Evolutionary conservation across 371 early-diverging fungal genomes (phyloP), one percentile per base, ranked within the genome.

Genomic region (Massospora cicadina): DNA sequence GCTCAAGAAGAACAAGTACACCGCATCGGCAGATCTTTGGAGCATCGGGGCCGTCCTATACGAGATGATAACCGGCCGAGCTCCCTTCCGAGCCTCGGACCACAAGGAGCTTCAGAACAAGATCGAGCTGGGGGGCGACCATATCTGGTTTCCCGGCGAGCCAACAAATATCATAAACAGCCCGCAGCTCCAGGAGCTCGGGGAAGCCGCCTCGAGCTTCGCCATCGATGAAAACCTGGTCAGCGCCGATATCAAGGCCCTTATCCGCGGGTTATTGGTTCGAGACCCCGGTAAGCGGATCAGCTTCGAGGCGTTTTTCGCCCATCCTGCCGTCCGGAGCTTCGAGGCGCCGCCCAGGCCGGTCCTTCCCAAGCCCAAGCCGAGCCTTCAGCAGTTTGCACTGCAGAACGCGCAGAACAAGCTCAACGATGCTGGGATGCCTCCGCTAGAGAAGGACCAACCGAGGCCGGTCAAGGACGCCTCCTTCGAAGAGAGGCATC

Each of bases 21-120:
- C 91, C 54, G 91, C 93, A 24, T 88, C 87, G 69, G 94, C 93
- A 0, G 98, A 98, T 72, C 71, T 98, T 27, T 98, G 98, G 98
- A 90, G 91, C 65, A 83, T 98, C 5, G 98, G 98, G 0, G 88
- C 93, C 5, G 91, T 98, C 1, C 70, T 93, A 0, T 96, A 90
- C 71, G 98, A 98, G 72, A 88, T 94, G 84, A 74, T 88, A 58
- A 81, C 87, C 0, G 93, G 98, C 0, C 77, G 81, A 57, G 91
- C 93, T 17, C 94, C 97, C 0, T 98, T 90, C 72, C 78, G 88
- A 55, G 98, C 97, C 0, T 82, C 80, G 57, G 95, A 95, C 71
- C 93, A 95, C 67, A 78, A 93, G 12, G 97, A 94, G 60, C 74
- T 97, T 57, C 71, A 94, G 53, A 77, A 85, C 29, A 87, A 83